Evolutionary conservation across 768 basidiomycete genomes (phyloP).

Genomic region (Strobilomyces echinocephalus): DNA sequence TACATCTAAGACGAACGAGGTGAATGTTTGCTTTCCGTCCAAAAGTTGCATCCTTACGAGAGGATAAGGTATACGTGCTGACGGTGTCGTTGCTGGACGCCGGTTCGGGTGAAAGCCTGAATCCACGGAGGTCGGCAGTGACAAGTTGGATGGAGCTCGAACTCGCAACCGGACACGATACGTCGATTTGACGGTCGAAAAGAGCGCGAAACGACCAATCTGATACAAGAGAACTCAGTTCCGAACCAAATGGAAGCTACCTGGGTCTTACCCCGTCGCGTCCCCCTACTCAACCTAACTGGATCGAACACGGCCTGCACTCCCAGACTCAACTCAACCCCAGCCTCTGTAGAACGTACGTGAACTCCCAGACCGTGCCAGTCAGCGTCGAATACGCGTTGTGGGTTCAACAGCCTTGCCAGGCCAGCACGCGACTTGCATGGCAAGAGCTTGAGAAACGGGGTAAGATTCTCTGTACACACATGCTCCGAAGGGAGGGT

Average conservation of each 20-base stretch:
- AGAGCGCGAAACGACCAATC: conserved; percentile 72
- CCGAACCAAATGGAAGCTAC: background rate
- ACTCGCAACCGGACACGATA: conserved; percentile 64
- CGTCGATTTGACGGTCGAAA: conserved; percentile 63
- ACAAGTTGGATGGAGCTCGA: conserved; percentile 51
- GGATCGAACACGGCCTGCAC: conserved; percentile 81
- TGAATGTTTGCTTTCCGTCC: background rate
- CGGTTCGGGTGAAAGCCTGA: conserved; percentile 52
- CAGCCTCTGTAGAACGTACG: conserved; percentile 56
- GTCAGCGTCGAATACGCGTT: conserved; percentile 81
- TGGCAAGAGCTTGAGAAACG: conserved; percentile 90
- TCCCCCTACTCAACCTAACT: conserved; percentile 47
- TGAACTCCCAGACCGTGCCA: conserved; percentile 89
- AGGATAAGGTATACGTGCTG: conserved; percentile 46
- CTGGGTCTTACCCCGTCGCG: conserved; percentile 47
- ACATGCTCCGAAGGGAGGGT: conserved; percentile 78
- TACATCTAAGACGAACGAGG: conserved; percentile 4
- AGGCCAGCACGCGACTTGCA: conserved; percentile 88
- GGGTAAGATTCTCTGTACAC: conserved; percentile 97
- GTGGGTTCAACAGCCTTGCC: conserved; percentile 77
- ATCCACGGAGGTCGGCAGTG: conserved; percentile 39
- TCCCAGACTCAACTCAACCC: conserved; percentile 60
- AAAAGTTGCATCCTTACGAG: conserved; percentile 33
- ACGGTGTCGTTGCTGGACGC: conserved; percentile 28
- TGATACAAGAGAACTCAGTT: conserved; percentile 24